Evolutionary conservation across 2,329 filamentous ascomycete genomes (phyloP), one percentile per base, ranked within the genome.

Genomic region (Metarhizium anisopliae): DNA sequence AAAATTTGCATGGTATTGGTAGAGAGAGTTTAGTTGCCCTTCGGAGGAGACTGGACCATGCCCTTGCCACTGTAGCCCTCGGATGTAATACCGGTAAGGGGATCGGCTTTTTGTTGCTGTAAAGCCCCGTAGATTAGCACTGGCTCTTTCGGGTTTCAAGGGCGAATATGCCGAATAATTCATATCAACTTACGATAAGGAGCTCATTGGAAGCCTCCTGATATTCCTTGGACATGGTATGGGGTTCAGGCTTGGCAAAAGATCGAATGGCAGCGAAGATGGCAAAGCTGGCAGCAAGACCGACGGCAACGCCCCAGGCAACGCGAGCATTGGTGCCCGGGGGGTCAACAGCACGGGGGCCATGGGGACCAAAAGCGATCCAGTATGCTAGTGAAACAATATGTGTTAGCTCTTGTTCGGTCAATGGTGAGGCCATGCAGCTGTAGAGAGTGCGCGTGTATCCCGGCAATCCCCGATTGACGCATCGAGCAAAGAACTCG

Each of bases 311-410:
- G 74, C 91, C 89, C 70, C 84, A 77, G 68, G 88, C 80, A 65
- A 97, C 80, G 72, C 86, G 92, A 75, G 83, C 82, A 74, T 80
- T 81, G 81, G 96, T 93, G 67, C 90, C 93, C 63, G 94, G 88
- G 60, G 93, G 90, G 63, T 87, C 74, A 60, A 81, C 77, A 64
- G 93, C 86, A 67, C 94, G 93, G 66, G 94, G 94, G 57, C 94
- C 94, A 76, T 99, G 94, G 69, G 92, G 86, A 63, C 94, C 94
- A 72, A 99, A 99, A 63, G 94, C 92, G 70, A 99, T 96, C 87
- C 89, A 99, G 85, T 97, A 99, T 62, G 94, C 94, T 99, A 72
- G 74, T 68, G 63, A 70, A 66, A 68, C 64, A 66, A 60, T 65
- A 69, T 69, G 61, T 68, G 67, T 75, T 68, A 72, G 71, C 68